Percentiles rank a stretch among this genome's conserved stretches.
These are phyloP conservation scores for Diplodia seriata DNA, from an alignment of 2,329 filamentous ascomycete genomes.

Conservation along the genomic window DNA sequence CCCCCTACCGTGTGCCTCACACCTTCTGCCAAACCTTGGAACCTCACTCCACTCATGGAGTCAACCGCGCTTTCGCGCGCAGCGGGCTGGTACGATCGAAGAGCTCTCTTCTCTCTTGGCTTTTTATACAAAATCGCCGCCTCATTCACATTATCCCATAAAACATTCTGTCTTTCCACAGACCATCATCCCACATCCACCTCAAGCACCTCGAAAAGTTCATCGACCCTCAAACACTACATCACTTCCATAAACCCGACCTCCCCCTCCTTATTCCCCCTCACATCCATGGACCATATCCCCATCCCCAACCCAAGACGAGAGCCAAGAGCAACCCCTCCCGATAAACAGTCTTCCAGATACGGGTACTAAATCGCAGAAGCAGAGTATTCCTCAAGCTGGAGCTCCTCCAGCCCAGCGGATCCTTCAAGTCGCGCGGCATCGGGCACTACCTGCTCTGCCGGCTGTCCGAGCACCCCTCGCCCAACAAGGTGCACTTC, in stretches of 20 bases:
- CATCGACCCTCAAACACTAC: not conserved
- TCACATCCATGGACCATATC: too few species aligned
- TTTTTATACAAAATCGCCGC: not conserved
- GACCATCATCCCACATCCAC: not conserved
- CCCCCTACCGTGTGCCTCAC: conserved; percentile 26
- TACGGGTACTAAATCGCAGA: conserved; percentile 28
- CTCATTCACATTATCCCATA: too few species aligned
- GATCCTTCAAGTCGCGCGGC: conserved; percentile 82
- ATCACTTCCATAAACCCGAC: not conserved
- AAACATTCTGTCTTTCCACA: not conserved
- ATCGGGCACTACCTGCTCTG: conserved; percentile 74
- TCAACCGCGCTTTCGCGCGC: conserved; percentile 71
- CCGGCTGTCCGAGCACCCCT: conserved; percentile 49
- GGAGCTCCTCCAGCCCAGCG: conserved; percentile 82
- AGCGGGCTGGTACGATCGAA: conserved; percentile 70
- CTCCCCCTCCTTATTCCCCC: not conserved
- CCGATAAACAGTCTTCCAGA: not conserved
- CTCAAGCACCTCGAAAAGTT: not conserved
- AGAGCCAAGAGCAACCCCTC: not conserved
- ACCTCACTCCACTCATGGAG: conserved; percentile 73
- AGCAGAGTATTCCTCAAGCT: conserved; percentile 84
- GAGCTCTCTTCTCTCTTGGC: not conserved
- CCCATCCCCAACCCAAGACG: not conserved
- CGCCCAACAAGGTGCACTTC: conserved; percentile 64
- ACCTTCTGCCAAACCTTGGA: conserved; percentile 63